Evolutionary conservation across 2,329 filamentous ascomycete genomes (phyloP).

Genomic region (Fusarium oligoseptatum): DNA sequence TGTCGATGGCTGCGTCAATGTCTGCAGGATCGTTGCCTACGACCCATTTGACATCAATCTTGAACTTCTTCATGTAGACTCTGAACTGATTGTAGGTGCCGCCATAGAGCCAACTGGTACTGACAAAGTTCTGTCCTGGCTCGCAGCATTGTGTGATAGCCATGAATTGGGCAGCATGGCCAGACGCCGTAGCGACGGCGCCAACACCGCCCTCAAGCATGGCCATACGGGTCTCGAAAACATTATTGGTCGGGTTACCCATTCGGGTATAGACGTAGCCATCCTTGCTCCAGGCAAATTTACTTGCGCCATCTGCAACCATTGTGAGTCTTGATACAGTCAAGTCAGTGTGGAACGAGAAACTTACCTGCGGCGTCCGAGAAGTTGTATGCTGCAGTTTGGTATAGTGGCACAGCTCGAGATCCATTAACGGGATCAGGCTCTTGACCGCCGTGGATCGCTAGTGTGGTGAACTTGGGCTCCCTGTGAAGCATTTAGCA

Average conservation of each 20-base stretch:
- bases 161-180: slow-evolving; percentile 5
- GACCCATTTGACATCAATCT: slow-evolving; percentile 10
- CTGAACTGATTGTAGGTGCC: slow-evolving; percentile 16
- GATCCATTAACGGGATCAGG: not conserved
- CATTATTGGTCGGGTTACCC: slow-evolving; percentile 8
- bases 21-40: not conserved
- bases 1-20: not conserved
- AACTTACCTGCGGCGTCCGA: not conserved
- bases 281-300: not conserved
- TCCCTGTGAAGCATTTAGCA: not conserved
- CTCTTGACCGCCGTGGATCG: not conserved
- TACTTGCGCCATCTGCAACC: not conserved
- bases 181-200: slow-evolving; percentile 1
- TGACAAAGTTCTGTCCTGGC: slow-evolving; percentile 11
- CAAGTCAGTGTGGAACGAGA: not conserved
- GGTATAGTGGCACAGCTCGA: not conserved
- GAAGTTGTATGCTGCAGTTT: not conserved
- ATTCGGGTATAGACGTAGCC: not conserved
- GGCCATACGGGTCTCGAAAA: slow-evolving; percentile 16
- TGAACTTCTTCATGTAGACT: not conserved
- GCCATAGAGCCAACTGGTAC: slow-evolving; percentile 1
- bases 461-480: not conserved
- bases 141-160: not conserved
- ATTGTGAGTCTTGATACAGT: not conserved
- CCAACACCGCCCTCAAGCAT: not conserved